These are phyloP conservation scores for Rhododendron kiyosumense DNA, from an alignment of 148 eudicot species.

Conservation along the genomic window DNA sequence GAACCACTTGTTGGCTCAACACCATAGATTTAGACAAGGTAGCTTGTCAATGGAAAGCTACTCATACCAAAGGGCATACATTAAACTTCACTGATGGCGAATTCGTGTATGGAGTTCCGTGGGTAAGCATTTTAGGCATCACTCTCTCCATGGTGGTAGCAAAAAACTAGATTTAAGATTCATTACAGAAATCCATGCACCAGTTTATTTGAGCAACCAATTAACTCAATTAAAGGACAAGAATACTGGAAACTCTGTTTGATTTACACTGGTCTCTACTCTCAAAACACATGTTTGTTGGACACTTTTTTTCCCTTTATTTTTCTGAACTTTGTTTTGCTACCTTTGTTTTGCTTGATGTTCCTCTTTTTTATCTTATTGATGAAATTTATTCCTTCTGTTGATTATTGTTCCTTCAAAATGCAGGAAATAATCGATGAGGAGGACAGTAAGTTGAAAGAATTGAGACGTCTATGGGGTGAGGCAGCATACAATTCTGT, in stretches of 20 bases:
- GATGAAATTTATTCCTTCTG: background rate
- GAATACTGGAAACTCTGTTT: background rate
- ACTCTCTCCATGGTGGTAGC: background rate
- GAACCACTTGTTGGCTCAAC: background rate
- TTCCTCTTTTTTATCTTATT: background rate
- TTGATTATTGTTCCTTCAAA: background rate
- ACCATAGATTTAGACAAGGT: background rate
- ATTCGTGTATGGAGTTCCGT: background rate
- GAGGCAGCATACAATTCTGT: conserved; percentile 22
- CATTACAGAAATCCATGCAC: background rate
- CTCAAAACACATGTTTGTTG: background rate
- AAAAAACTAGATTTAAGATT: background rate
- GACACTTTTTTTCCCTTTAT: background rate
- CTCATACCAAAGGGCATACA: background rate
- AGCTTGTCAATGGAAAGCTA: background rate
- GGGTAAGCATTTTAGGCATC: background rate
- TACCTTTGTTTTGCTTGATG: background rate
- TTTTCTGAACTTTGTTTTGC: background rate
- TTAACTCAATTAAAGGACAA: background rate
- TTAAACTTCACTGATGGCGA: background rate
- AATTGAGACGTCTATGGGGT: conserved; percentile 19
- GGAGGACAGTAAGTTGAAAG: conserved; percentile 21
- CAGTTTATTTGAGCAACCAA: background rate
- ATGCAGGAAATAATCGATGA: conserved; percentile 28
- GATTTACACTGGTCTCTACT: background rate